Base-by-base conservation (phyloP, 78 protist species). In the Monosiga brevicollis region DNA sequence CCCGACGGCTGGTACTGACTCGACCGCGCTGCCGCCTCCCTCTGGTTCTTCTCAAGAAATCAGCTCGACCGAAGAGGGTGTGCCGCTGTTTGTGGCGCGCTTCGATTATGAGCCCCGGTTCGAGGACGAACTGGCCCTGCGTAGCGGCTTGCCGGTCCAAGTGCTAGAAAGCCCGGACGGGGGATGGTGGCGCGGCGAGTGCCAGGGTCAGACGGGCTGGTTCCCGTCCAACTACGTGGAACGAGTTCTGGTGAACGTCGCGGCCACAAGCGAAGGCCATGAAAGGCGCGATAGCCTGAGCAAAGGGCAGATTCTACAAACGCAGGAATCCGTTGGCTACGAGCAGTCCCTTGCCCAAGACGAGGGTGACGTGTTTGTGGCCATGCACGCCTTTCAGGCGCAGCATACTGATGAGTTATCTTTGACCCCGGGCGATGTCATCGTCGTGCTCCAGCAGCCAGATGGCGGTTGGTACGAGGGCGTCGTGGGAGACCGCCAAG, bases 391-490 rank as follows among this genome's bases (percentile, higher is more conserved):
- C 80, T 87, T 37, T 73, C 22, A 38, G 9, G 86, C 74, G 6
- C 24, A 3, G 32, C 32, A 70, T 11, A 78, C 6, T 36, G 55
- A 55, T 22, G 86, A 82, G 73, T 49, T 87, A 25, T 1, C 49
- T 1, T 87, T 87, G 73, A 41, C 41, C 36, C 79, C 76, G 71
- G 87, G 84, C n/a, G 90, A 87, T 9, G 71, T 42, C 40, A 77
- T 87, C 38, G 37, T 39, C 42, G 54, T 87, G 25, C 43, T 78
- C 3, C 78, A 34, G 42, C 32, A 75, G 40, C 1, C 20, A 49
- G 84, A 75, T 10, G 83, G 49, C 34, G 90, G 86, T 24, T 83
- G 86, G 87, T 87, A 80, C 80, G 32, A 39, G 42, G 90, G 90
- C 54, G 83, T 41, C 62, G 55, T 78, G 32, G 26, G 76, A 42